Evolutionary conservation across 1,284 basidiomycete species (phyloP).

Genomic region (Ganoderma resinaceum): DNA sequence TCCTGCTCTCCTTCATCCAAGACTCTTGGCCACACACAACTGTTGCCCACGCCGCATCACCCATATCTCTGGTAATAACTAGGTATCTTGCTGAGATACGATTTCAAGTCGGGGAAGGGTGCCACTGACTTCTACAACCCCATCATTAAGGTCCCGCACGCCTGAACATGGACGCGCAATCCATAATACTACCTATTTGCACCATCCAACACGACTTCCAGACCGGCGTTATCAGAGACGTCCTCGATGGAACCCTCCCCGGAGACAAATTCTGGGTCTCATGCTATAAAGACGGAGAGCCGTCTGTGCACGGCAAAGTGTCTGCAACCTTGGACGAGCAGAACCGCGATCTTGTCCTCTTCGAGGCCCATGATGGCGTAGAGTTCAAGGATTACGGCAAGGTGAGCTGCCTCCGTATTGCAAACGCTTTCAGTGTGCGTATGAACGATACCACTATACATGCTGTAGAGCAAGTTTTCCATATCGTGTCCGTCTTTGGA

Average conservation of each 20-base stretch:
- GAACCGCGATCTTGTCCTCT: slow-evolving; percentile 54
- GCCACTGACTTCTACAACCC: neutral
- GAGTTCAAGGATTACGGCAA: slow-evolving; percentile 41
- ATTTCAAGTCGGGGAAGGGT: neutral
- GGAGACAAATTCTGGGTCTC: slow-evolving; percentile 76
- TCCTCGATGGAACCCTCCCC: slow-evolving; percentile 59
- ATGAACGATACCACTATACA: slow-evolving; percentile 30
- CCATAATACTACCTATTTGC: slow-evolving; percentile 53
- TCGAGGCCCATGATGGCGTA: slow-evolving; percentile 49
- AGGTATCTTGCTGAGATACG: neutral
- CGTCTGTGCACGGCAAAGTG: slow-evolving; percentile 68
- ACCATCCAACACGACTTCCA: slow-evolving; percentile 70
- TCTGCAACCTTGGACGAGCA: slow-evolving; percentile 57
- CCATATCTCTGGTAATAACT: neutral
- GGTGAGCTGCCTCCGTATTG: slow-evolving; percentile 32
- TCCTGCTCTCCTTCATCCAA: too few relatives aligned
- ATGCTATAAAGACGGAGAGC: slow-evolving; percentile 61
- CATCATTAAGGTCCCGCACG: neutral
- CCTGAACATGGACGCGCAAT: slow-evolving; percentile 6
- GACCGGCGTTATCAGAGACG: slow-evolving; percentile 62
- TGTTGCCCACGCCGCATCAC: neutral
- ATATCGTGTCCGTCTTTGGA: slow-evolving; percentile 44
- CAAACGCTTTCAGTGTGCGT: slow-evolving; percentile 19
- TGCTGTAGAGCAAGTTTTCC: slow-evolving; percentile 35
- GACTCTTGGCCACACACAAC: neutral